Base-by-base conservation (phyloP, 2,329 filamentous ascomycete genomes). In the Sarocladium strictum region DNA sequence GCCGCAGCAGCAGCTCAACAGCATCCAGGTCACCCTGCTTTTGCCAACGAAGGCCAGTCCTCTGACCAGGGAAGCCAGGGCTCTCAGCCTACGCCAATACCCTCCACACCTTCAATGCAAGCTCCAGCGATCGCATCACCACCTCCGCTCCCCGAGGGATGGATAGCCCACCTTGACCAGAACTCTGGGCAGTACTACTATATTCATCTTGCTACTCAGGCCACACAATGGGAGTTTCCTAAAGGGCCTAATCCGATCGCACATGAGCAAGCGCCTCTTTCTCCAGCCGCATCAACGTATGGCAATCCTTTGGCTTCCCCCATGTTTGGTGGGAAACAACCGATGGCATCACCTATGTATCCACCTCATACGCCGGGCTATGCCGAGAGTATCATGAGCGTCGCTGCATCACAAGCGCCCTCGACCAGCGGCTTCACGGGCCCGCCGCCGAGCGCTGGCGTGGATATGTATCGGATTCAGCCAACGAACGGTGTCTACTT, bases 121-220 rank as follows among this genome's bases (percentile, higher is more conserved):
- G 54, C 63, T 47, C 72, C 82, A 1, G 90, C 90, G 27, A 35
- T 35, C 21, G 83, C 87, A 24, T 96, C 91, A 15, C 94, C 94
- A 29, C 94, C 94, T 21, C 94, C 93, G 2, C 78, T 99, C 15
- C 94, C 94, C 5, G 94, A 99, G 72, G 94, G 94, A 32, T 99
- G 94, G 94, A 97, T 99, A 64, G 90, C 94, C 19, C 94, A 97
- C 68, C 78, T 97, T 3, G 94, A 99, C 67, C 89, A 90, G 61
- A 96, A 89, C 66, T 97, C 93, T 2, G 94, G 94, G 1, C 93
- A 97, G 66, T 99, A 97, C 71, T 99, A 99, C 70, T 99, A 99
- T 65, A 99, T 99, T 57, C 94, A 99, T 68, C 79, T 99, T 27
- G 89, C 92, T 1, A 92, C 90, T 0, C 94, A 97, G 67, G 90